Conservation (phyloP, 2,329 filamentous ascomycete genomes). For the Stachybotrys chlorohalonatus region DNA sequence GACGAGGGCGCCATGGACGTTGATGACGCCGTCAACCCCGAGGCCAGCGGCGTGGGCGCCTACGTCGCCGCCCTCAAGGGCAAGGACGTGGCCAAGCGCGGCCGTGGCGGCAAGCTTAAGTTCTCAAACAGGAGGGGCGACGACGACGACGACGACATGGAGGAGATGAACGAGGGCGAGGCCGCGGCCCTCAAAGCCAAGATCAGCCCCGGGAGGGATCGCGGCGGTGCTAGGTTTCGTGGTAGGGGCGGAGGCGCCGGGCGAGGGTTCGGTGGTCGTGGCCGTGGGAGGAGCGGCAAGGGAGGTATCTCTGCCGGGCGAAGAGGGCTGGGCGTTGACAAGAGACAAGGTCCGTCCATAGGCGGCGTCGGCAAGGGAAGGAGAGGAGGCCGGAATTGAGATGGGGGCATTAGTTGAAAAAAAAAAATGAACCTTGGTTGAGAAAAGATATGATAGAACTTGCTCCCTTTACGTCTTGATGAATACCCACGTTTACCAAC, state of each 20-base stretch:
- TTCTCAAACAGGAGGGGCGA: conserved; percentile 54
- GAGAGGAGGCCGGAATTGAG: conserved; percentile 12
- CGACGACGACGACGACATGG: conserved; percentile 37
- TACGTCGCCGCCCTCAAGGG: conserved; percentile 63
- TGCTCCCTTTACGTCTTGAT: background rate
- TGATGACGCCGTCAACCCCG: conserved; percentile 47
- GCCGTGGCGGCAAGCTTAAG: conserved; percentile 60
- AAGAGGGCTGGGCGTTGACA: conserved; percentile 41
- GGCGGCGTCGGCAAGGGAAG: conserved; percentile 32
- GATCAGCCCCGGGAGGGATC: conserved; percentile 26
- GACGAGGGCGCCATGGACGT: conserved; percentile 53
- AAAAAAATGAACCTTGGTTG: background rate
- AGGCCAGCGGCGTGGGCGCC: conserved; percentile 52
- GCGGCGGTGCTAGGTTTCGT: conserved; percentile 15
- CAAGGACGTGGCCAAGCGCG: conserved; percentile 55
- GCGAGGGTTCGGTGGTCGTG: conserved; percentile 17
- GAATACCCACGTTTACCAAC: conserved; percentile 1
- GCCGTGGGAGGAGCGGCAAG: conserved; percentile 31
- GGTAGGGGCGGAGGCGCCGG: conserved; percentile 20
- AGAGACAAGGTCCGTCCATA: conserved; percentile 30
- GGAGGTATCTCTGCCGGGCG: conserved; percentile 37
- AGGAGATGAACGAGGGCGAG: conserved; percentile 45
- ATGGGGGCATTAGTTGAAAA: too few species aligned
- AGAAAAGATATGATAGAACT: background rate
- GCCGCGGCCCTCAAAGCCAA: conserved; percentile 43